Evolutionary conservation across 2,329 filamentous ascomycete species (phyloP), one percentile per base, ranked within the genome.

Genomic region (Epichloe scottii): DNA sequence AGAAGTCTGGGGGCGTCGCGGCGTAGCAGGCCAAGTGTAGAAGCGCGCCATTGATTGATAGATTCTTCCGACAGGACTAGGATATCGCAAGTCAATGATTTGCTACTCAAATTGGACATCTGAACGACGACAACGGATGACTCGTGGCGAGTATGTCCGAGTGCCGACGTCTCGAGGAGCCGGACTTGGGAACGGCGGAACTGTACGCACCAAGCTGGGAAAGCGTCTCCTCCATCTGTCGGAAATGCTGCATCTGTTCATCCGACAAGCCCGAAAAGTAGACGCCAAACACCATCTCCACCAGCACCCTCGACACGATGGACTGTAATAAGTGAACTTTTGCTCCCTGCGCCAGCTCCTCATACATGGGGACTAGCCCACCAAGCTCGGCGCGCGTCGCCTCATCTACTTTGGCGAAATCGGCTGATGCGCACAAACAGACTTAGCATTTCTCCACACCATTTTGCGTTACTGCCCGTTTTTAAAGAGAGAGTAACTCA

Each of bases 1-100:
- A 81, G 68, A 51, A 68, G 71, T 35, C 68, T 59, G 15, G 66
- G 63, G 5, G 74, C 70, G 53, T 78, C 77, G 58, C 77, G 78
- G 50, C 73, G 73, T 48, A 85, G 63, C 42, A 82, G 70, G 26
- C 77, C 71, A 40, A 85, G 71, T 2, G 82, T 85, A n/a, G 73
- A 71, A 5, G 81, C 78, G 39, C 82, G 78, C 82, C 82, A 85
- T 60, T 81, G 77, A 60, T 84, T 84, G 54, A 82, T 72, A 33
- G 74, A 69, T 54, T 78, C 74, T 44, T 70, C 67, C 5, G 76
- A 71, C 46, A 68, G 70, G 67, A 63, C 60, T 49, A 14, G 47
- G 14, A 21, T 15, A 30, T 11, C 26, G 8, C 8, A 30, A 30
- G 26, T 30, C 26, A 30, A 30, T 11, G 26, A 8, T 10, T 30